Percentiles rank a stretch among this genome's conserved stretches.
phyloP scores from a whole-genome alignment of 495 filamentous ascomycete genomes.

The Neurospora hispaniola region DNA sequence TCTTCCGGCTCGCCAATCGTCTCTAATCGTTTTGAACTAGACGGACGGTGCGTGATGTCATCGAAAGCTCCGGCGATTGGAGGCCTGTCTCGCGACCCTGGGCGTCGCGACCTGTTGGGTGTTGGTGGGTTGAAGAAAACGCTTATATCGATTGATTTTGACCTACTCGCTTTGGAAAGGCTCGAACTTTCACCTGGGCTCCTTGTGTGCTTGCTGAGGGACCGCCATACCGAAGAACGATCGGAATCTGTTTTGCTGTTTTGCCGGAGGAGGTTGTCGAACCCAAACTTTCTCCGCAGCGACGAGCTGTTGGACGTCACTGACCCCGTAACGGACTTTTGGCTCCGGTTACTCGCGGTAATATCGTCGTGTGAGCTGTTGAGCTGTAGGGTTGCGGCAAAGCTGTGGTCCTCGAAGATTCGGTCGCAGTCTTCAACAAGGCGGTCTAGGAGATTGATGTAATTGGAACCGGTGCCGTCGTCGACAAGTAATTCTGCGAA shows the following conservation, averaged over 20 bases:
- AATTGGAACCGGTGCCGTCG: constrained; percentile 66
- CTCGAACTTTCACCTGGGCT: constrained; percentile 43
- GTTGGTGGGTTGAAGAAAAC: constrained; percentile 25
- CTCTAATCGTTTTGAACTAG: constrained; percentile 36
- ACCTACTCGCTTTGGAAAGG: constrained; percentile 55
- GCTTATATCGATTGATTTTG: constrained; percentile 73
- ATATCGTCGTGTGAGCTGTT: constrained; percentile 35
- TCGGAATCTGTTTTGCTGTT: constrained; percentile 56
- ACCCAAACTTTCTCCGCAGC: constrained; percentile 70
- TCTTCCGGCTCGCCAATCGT: constrained; percentile 41
- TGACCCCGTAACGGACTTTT: constrained; percentile 39
- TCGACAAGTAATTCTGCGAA: constrained; percentile 82
- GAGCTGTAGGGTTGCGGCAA: constrained; percentile 28
- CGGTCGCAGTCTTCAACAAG: constrained; percentile 85
- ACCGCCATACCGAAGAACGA: constrained; percentile 72
- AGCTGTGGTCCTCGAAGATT: constrained; percentile 65
- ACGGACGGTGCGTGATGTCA: constrained; percentile 32
- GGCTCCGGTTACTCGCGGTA: constrained; percentile 30
- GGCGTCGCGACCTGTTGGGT: constrained; percentile 43
- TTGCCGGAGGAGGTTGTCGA: constrained; percentile 62
- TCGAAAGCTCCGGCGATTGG: constrained; percentile 53
- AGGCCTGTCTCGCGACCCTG: constrained; percentile 56
- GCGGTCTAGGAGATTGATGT: constrained; percentile 83
- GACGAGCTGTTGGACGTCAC: constrained; percentile 65
- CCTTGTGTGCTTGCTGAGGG: constrained; percentile 71